Evolutionary conservation across 495 filamentous ascomycete species (phyloP).

Genomic region (Patellaria atrata): DNA sequence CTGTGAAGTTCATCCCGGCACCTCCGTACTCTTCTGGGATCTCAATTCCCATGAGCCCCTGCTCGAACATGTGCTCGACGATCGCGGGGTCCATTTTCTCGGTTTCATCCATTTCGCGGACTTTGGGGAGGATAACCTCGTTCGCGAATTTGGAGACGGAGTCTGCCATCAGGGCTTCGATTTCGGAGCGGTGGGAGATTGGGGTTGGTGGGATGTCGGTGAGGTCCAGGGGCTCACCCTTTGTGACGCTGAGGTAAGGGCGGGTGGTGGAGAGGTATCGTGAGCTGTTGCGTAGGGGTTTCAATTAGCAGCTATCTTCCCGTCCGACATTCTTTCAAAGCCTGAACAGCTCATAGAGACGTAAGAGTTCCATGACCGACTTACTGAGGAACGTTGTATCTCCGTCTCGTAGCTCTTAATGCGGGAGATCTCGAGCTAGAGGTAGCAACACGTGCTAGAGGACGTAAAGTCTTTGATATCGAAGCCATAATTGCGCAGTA

Average conservation of each 20-base stretch:
- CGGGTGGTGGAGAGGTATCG: constrained; percentile 60
- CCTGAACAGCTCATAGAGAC: constrained; percentile 1
- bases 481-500: constrained; percentile 66
- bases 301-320: too few relatives aligned
- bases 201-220: constrained; percentile 68
- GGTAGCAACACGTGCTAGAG: constrained; percentile 45
- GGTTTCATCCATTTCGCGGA: constrained; percentile 94
- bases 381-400: constrained; percentile 17
- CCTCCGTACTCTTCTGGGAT: constrained; percentile 95
- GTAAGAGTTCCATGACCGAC: constrained; percentile 3
- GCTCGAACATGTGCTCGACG: constrained; percentile 90
- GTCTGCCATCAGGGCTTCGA: constrained; percentile 77
- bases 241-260: constrained; percentile 37
- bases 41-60: constrained; percentile 94
- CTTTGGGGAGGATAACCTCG: constrained; percentile 79
- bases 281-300: constrained; percentile 29
- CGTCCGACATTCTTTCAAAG: too few relatives aligned
- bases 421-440: constrained; percentile 33
- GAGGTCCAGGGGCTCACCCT: constrained; percentile 47
- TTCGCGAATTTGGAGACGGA: constrained; percentile 80
- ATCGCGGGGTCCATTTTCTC: constrained; percentile 82
- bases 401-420: constrained; percentile 29
- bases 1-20: constrained; percentile 95
- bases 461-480: constrained; percentile 50
- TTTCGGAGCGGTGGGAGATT: constrained; percentile 85